phyloP scores from a whole-genome alignment of 306 rosid species.

The Quillaja saponaria region DNA sequence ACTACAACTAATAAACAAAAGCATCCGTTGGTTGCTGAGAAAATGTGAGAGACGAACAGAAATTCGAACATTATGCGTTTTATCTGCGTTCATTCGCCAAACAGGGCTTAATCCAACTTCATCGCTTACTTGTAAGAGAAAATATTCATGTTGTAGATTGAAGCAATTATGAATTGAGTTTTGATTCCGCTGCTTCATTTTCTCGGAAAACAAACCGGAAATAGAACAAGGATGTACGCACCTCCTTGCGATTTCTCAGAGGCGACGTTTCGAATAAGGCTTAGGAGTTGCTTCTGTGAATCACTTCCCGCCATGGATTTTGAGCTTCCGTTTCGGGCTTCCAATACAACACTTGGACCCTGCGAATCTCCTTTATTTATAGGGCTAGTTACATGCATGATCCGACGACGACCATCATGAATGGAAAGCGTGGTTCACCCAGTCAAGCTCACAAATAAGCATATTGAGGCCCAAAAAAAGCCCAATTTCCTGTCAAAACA shows the following conservation, averaged over 20 bases:
- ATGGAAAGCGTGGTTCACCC: too few relatives aligned
- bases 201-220: slow-evolving; percentile 20
- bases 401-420: too few relatives aligned
- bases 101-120: not conserved
- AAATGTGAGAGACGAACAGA: not conserved
- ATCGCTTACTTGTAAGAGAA: not conserved
- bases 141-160: not conserved
- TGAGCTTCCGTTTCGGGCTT: slow-evolving; percentile 22
- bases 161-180: not conserved
- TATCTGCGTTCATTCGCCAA: not conserved
- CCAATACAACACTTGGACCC: not conserved
- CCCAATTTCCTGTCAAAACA: too few relatives aligned
- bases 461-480: too few relatives aligned
- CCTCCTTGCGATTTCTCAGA: slow-evolving; percentile 88
- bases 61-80: not conserved
- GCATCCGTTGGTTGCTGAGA: slow-evolving; percentile 9
- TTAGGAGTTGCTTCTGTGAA: slow-evolving; percentile 56
- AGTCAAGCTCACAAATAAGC: too few relatives aligned
- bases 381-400: too few relatives aligned
- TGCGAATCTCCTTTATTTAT: too few relatives aligned
- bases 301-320: slow-evolving; percentile 69
- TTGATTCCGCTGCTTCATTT: not conserved
- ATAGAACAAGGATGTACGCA: slow-evolving; percentile 20
- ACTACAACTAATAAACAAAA: not conserved
- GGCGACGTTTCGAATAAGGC: slow-evolving; percentile 65